phyloP scores from a whole-genome alignment of 2,329 filamentous ascomycete species.

The Pseudogymnoascus sp. region DNA sequence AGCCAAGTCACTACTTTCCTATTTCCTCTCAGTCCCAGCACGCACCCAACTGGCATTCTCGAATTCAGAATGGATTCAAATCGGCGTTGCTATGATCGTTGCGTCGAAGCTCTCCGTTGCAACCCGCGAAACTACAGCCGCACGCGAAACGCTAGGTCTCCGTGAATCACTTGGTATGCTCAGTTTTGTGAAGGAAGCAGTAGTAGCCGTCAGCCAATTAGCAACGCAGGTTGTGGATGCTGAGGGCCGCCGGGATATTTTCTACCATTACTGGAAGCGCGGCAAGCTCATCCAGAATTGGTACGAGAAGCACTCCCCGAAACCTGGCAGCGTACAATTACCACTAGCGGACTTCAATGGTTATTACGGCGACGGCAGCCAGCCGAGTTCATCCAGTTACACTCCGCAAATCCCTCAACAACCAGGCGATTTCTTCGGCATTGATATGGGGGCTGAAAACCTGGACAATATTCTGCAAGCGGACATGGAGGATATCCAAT shows the following conservation, averaged over 20 bases:
- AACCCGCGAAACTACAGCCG: background rate
- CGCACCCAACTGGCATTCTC: slow-evolving; percentile 31
- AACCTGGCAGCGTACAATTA: background rate
- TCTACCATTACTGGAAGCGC: background rate
- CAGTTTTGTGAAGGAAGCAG: background rate
- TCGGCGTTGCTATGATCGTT: slow-evolving; percentile 28
- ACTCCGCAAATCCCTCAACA: background rate
- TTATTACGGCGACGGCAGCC: background rate
- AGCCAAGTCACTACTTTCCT: slow-evolving; percentile 23
- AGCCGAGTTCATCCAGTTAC: background rate
- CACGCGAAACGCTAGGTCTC: background rate
- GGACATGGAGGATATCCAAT: background rate
- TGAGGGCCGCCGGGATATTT: background rate
- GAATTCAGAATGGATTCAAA: slow-evolving; percentile 35
- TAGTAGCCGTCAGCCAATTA: background rate
- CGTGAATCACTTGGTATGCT: background rate
- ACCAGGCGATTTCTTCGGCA: background rate
- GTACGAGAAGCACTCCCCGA: background rate
- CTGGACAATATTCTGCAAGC: background rate
- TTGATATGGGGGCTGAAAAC: background rate
- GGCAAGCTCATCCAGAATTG: background rate
- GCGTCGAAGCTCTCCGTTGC: slow-evolving; percentile 8
- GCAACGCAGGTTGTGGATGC: background rate
- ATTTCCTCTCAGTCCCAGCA: slow-evolving; percentile 30
- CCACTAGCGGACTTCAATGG: background rate